Percentiles rank a stretch among this genome's conserved stretches.
Evolutionary conservation across 2,329 filamentous ascomycete genomes (phyloP).

Genomic region (Exophiala viscosa): DNA sequence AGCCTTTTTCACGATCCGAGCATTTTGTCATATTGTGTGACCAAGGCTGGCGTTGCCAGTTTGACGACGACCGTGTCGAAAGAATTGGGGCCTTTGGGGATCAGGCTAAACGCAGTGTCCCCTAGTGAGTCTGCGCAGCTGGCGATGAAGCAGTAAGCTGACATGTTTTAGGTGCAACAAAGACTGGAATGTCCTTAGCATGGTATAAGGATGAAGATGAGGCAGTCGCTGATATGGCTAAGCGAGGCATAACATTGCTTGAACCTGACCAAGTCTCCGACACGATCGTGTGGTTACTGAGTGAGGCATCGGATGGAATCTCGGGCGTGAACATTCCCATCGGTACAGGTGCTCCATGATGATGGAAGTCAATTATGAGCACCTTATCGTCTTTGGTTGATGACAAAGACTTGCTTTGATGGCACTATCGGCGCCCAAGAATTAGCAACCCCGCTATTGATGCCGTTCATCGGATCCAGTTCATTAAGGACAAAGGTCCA

Average conservation of each 20-base stretch:
- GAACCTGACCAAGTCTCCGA: slow-evolving; percentile 8
- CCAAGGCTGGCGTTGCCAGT: slow-evolving; percentile 8
- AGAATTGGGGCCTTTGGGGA: slow-evolving; percentile 34
- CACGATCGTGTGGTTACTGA: slow-evolving; percentile 11
- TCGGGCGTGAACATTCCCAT: slow-evolving; percentile 15
- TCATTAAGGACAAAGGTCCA: too few relatives aligned
- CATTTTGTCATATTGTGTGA: slow-evolving; percentile 16
- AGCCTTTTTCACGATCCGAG: slow-evolving; percentile 13
- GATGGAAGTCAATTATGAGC: too few relatives aligned
- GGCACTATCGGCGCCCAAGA: too few relatives aligned
- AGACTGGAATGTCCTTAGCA: slow-evolving; percentile 11
- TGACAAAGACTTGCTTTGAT: too few relatives aligned
- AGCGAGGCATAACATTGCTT: slow-evolving; percentile 10
- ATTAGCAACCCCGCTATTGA: too few relatives aligned
- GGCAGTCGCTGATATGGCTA: slow-evolving; percentile 12
- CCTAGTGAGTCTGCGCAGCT: slow-evolving; percentile 27
- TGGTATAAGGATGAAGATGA: slow-evolving; percentile 15
- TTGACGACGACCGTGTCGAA: slow-evolving; percentile 39
- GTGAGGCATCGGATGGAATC: slow-evolving; percentile 3
- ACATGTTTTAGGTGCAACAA: slow-evolving; percentile 9
- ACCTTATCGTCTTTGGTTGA: too few relatives aligned
- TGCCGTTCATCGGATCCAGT: too few relatives aligned
- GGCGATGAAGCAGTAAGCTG: background rate
- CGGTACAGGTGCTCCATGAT: slow-evolving; percentile 4
- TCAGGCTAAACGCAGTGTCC: slow-evolving; percentile 43